Conservation (phyloP, 768 basidiomycete species). For the Pholiota microspora region DNA sequence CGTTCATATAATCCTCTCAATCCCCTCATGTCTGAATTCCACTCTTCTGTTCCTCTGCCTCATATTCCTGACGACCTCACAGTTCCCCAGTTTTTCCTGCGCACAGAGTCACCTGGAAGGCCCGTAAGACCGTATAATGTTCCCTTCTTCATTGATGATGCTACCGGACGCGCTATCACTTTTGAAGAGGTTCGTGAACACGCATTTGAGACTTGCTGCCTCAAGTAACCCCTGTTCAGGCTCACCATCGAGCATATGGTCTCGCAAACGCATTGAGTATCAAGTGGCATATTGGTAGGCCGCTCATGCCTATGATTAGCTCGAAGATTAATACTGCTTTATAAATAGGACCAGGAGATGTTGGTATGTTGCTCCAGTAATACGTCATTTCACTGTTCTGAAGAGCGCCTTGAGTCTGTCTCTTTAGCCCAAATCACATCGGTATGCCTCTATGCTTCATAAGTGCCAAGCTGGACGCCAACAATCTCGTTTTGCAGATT, state of each 20-base stretch:
- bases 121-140: conserved; percentile 42
- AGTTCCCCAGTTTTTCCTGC: conserved; percentile 66
- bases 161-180: conserved; percentile 40
- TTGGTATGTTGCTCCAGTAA: conserved; percentile 36
- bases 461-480: not conserved
- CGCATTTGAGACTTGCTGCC: not conserved
- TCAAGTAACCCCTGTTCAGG: conserved; percentile 17
- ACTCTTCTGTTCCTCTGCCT: conserved; percentile 31
- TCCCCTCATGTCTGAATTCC: conserved; percentile 32
- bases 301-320: conserved; percentile 5
- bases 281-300: conserved; percentile 47
- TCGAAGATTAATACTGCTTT: not conserved
- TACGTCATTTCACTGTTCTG: not conserved
- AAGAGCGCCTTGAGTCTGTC: conserved; percentile 40
- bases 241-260: conserved; percentile 39
- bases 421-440: conserved; percentile 64
- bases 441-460: conserved; percentile 48
- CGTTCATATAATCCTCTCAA: not conserved
- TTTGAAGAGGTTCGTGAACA: conserved; percentile 44
- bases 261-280: conserved; percentile 53
- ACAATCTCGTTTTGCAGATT: conserved; percentile 35
- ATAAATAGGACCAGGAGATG: conserved; percentile 44
- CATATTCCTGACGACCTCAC: conserved; percentile 61
- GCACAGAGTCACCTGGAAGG: conserved; percentile 34
- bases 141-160: conserved; percentile 63